A percentile compares a stretch with the other conserved stretches of the same genome.
Evolutionary conservation across 208 protist genomes (phyloP).

Genomic region (Trypanosoma melophagium): DNA sequence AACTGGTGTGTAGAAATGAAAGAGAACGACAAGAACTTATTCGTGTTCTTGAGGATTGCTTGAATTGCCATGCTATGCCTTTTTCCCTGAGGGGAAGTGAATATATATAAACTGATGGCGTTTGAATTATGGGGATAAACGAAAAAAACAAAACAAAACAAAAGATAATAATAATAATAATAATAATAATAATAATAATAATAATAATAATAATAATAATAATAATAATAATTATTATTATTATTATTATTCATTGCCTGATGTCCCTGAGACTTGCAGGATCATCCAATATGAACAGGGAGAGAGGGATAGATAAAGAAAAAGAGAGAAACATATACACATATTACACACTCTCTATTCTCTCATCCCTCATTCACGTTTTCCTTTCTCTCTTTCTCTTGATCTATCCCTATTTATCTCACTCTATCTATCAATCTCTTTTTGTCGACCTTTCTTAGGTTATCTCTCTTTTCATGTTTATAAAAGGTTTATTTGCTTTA

Average conservation of each 20-base stretch:
- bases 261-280: no score
- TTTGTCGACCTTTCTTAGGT: not conserved
- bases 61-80: not conserved
- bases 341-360: no score
- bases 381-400: not conserved
- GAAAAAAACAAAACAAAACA: no score
- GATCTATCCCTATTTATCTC: not conserved
- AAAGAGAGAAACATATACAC: not conserved
- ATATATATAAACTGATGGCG: no score
- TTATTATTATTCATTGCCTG: no score
- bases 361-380: no score
- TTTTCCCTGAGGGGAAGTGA: not conserved
- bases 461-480: not conserved
- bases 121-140: no score
- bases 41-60: slow-evolving; percentile 1
- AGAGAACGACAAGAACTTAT: slow-evolving; percentile 8
- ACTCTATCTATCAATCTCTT: not conserved
- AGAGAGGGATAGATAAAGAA: not conserved
- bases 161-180: no score
- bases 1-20: slow-evolving; percentile 24
- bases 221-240: no score
- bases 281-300: not conserved
- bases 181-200: no score
- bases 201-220: no score
- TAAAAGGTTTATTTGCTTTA: no score